Base-by-base conservation (phyloP, 768 basidiomycete species). In the Suillus lakei region DNA sequence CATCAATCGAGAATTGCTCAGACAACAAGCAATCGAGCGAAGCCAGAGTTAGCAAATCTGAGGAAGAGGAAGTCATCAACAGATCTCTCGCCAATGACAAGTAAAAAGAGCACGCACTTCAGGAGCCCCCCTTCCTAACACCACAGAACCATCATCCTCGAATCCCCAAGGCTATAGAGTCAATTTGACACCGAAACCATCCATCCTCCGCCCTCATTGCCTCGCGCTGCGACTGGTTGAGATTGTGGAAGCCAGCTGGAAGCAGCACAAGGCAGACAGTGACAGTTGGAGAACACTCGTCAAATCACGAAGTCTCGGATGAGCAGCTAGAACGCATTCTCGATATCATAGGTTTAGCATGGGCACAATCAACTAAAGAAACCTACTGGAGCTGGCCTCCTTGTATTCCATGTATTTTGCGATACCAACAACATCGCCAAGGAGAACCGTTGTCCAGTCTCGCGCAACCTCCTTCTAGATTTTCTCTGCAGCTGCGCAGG, bases 381-480 rank as follows among this genome's bases (percentile, higher is more conserved):
- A 70, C 76, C 0, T 84, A 85, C n/a, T 65, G 61, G 61, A 10
- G 46, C 78, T 0, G 81, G 83, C 3, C 71, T 85, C 0, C 69
- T 82, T 0, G 66, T 71, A 0, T 85, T 53, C 56, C 83, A 84
- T 50, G 70, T 77, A 0, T 83, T 78, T 61, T 84, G 83, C 60
- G 80, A 62, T 12, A 7, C 79, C 84, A 64, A 28, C 34, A 32
- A 34, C 7, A 70, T 83, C 1, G 61, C 76, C 3, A 83, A 86
- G 51, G 12, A 38, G 0, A 59, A 75, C 6, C 64, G 80, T 0
- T 74, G 76, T 0, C 83, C 82, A 0, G 74, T 73, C 0, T 51
- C 38, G 5, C 56, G 64, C 1, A 28, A 60, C 1, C 56, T 83
- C 0, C n/a, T 85, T 0, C 30, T 67, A 8, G 44, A 72, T 0